These are phyloP conservation scores for Xylaria acuta DNA, from an alignment of 495 filamentous ascomycete genomes.

Conservation along the genomic window DNA sequence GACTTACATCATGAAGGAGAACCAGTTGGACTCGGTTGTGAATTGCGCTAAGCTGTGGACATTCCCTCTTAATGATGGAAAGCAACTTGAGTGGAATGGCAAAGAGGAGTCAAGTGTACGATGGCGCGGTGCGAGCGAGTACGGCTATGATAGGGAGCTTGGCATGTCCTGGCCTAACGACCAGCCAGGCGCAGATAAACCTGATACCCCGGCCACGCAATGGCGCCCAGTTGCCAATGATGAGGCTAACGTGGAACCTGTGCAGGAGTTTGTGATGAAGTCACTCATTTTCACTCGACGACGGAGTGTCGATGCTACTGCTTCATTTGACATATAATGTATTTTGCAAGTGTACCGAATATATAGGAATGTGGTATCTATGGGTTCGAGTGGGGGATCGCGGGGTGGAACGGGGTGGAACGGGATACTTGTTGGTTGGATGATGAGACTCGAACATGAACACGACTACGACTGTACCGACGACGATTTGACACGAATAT, in stretches of 20 bases:
- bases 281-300: constrained; percentile 22
- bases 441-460: background rate
- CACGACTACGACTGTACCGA: background rate
- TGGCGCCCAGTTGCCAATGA: constrained; percentile 9
- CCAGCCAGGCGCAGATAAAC: background rate
- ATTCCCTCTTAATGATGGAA: constrained; percentile 33
- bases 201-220: background rate
- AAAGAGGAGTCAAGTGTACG: constrained; percentile 22
- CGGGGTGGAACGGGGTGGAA: no score
- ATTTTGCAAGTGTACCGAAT: background rate
- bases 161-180: constrained; percentile 21
- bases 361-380: background rate
- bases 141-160: constrained; percentile 27
- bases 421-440: background rate
- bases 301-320: constrained; percentile 1
- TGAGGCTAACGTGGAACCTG: background rate
- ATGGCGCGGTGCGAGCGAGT: constrained; percentile 35
- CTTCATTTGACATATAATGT: background rate
- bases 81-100: constrained; percentile 33
- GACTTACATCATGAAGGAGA: constrained; percentile 33
- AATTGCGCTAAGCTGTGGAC: constrained; percentile 41
- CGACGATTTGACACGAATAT: background rate
- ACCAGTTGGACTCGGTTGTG: constrained; percentile 36
- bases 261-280: constrained; percentile 25
- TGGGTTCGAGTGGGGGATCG: background rate